phyloP scores from a whole-genome alignment of 148 eudicot genomes.

The Silene latifolia region DNA sequence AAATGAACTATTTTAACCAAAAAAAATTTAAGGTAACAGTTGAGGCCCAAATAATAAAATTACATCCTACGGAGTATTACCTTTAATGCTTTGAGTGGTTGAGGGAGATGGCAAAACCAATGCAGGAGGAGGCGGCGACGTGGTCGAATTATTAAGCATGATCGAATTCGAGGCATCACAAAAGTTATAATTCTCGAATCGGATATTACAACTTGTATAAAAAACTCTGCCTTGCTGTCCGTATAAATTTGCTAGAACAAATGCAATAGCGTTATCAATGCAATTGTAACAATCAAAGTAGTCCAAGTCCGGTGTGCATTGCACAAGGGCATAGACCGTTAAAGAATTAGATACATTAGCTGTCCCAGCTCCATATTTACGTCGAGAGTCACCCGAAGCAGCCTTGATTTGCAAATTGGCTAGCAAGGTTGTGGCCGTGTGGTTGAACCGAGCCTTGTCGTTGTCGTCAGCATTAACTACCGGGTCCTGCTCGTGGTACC shows the following conservation, averaged over 20 bases:
- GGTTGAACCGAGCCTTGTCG: slow-evolving; percentile 15
- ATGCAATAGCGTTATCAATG: slow-evolving; percentile 16
- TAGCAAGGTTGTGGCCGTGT: slow-evolving; percentile 15
- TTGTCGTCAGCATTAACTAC: not conserved
- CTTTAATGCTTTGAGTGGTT: too few relatives aligned
- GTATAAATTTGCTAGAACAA: not conserved
- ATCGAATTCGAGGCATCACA: slow-evolving; percentile 5
- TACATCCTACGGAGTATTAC: too few relatives aligned
- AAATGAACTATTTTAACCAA: too few relatives aligned
- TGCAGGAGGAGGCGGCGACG: not conserved
- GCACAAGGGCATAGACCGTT: slow-evolving; percentile 31
- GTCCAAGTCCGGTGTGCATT: slow-evolving; percentile 48
- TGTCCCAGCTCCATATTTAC: slow-evolving; percentile 33
- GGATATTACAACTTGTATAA: slow-evolving; percentile 34
- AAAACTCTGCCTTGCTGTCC: slow-evolving; percentile 18
- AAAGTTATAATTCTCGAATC: slow-evolving; percentile 28
- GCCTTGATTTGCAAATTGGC: slow-evolving; percentile 24
- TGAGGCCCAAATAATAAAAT: too few relatives aligned
- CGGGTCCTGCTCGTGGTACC: not conserved
- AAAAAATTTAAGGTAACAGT: too few relatives aligned
- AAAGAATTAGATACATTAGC: not conserved
- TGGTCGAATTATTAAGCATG: not conserved
- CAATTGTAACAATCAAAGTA: slow-evolving; percentile 27
- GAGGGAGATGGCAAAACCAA: too few relatives aligned
- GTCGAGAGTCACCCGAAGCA: slow-evolving; percentile 23